phyloP scores from a whole-genome alignment of 2,329 filamentous ascomycete species.

The Lecanoromycetidae sp. region DNA sequence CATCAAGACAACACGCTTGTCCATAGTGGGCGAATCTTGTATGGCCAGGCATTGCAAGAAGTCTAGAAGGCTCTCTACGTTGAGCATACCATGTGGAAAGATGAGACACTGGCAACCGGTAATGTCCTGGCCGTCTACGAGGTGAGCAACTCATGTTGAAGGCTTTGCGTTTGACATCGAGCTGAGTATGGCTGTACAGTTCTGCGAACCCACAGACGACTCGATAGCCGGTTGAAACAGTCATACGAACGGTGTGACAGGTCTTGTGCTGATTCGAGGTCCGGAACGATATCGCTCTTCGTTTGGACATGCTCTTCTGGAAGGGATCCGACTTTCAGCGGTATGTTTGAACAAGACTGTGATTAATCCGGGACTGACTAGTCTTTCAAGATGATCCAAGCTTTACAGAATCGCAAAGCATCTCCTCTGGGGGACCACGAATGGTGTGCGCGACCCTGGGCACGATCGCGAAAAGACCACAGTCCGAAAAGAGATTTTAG shows the following conservation, averaged over 20 bases:
- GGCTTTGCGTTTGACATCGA: background rate
- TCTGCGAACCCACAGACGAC: constrained; percentile 8
- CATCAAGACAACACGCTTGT: constrained; percentile 1
- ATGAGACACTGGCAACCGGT: constrained; percentile 6
- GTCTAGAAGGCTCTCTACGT: constrained; percentile 2
- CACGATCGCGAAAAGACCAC: background rate
- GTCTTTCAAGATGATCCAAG: constrained; percentile 10
- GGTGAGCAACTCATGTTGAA: background rate
- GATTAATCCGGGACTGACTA: no score
- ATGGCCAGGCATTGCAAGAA: constrained; percentile 6
- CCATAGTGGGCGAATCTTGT: background rate
- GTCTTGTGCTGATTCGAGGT: constrained; percentile 8
- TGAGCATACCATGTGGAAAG: constrained; percentile 6
- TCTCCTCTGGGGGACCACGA: constrained; percentile 2
- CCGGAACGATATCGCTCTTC: constrained; percentile 4
- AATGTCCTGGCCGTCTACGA: constrained; percentile 5
- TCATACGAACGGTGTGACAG: constrained; percentile 8
- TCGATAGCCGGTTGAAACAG: constrained; percentile 13
- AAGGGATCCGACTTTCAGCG: constrained; percentile 5
- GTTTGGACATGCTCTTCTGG: constrained; percentile 1
- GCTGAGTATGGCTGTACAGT: background rate
- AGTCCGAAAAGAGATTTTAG: no score
- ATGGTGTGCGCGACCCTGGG: constrained; percentile 5
- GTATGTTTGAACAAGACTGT: background rate
- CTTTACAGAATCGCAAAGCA: constrained; percentile 9